These are phyloP conservation scores for Talaromyces piceae DNA, from an alignment of 2,329 filamentous ascomycete genomes.

Conservation along the genomic window DNA sequence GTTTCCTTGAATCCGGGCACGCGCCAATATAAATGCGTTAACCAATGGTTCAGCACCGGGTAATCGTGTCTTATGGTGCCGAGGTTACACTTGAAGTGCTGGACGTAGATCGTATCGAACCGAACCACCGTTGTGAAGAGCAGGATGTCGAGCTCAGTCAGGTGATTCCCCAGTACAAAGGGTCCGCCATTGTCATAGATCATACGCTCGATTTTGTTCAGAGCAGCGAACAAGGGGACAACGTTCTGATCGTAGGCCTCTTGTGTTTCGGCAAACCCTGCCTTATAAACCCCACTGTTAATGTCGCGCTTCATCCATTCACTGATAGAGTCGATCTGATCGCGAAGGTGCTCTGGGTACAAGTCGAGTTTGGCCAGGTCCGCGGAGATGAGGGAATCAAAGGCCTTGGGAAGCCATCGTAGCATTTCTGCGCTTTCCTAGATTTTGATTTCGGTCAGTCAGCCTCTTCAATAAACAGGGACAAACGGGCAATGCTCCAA, in stretches of 20 bases:
- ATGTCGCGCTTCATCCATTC: constrained; percentile 51
- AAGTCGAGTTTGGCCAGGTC: constrained; percentile 40
- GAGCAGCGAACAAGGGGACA: constrained; percentile 49
- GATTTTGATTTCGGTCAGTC: not conserved
- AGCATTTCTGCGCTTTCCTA: constrained; percentile 52
- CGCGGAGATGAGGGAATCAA: constrained; percentile 43
- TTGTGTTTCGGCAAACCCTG: constrained; percentile 52
- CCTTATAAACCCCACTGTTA: constrained; percentile 55
- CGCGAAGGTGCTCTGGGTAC: constrained; percentile 45
- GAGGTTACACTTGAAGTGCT: constrained; percentile 61
- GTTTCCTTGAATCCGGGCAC: constrained; percentile 49
- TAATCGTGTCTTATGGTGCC: constrained; percentile 55
- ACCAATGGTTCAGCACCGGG: constrained; percentile 53
- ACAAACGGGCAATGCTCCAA: not conserved
- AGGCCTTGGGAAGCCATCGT: constrained; percentile 50
- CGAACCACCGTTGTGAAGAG: constrained; percentile 53
- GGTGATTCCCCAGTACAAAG: constrained; percentile 46
- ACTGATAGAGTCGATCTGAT: constrained; percentile 46
- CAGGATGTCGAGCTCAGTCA: constrained; percentile 55
- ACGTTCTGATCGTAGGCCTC: constrained; percentile 50
- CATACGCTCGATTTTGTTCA: constrained; percentile 52
- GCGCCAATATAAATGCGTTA: constrained; percentile 54
- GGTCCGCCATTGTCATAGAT: constrained; percentile 43
- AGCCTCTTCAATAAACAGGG: too few species aligned
- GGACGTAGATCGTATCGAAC: constrained; percentile 55